These are phyloP conservation scores for Lenzites betulinus DNA, from an alignment of 768 basidiomycete genomes.

Conservation along the genomic window DNA sequence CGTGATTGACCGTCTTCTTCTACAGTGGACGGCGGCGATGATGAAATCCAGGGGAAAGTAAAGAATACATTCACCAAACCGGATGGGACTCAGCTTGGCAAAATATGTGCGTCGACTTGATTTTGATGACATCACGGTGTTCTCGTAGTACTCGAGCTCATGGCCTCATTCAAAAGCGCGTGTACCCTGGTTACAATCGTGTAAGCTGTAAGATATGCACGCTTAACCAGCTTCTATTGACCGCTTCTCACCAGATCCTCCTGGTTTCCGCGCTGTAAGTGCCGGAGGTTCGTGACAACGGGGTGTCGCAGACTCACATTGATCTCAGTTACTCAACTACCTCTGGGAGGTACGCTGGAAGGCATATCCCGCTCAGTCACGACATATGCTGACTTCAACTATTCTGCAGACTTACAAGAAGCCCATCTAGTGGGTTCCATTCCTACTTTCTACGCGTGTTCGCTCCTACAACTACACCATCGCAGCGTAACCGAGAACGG, in stretches of 20 bases:
- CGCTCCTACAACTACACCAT: neutral
- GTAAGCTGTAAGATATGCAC: too few species aligned
- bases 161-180: constrained; percentile 30
- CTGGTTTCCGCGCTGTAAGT: constrained; percentile 39
- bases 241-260: constrained; percentile 30
- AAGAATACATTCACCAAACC: constrained; percentile 63
- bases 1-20: neutral
- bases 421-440: constrained; percentile 37
- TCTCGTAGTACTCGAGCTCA: neutral
- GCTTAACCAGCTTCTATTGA: too few species aligned
- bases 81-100: constrained; percentile 65
- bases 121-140: neutral
- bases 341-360: constrained; percentile 37
- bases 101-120: constrained; percentile 53
- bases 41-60: constrained; percentile 63
- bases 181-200: constrained; percentile 39
- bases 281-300: too few species aligned
- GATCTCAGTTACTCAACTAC: constrained; percentile 38
- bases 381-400: neutral
- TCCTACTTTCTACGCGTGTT: neutral
- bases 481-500: constrained; percentile 48
- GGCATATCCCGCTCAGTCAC: neutral
- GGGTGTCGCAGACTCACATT: neutral
- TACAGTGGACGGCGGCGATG: constrained; percentile 57
- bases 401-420: constrained; percentile 36